Percentiles rank a stretch among this genome's conserved stretches.
phyloP scores from a whole-genome alignment of 345 rosid genomes.

The Dipteronia sinensis region DNA sequence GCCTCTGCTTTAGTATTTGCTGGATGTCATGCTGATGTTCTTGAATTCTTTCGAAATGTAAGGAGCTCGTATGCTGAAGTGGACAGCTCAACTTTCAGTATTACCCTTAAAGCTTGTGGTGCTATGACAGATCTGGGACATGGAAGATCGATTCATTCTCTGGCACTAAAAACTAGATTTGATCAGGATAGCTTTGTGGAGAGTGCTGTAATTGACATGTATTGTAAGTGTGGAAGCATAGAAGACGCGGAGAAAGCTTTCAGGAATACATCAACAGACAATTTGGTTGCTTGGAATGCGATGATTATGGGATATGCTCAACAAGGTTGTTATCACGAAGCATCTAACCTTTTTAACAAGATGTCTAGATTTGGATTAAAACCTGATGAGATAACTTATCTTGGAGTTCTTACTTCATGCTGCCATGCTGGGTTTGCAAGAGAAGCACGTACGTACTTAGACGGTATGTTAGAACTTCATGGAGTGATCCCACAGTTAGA shows the following conservation, averaged over 20 bases:
- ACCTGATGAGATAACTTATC: slow-evolving; percentile 49
- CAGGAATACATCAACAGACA: slow-evolving; percentile 19
- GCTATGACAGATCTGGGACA: slow-evolving; percentile 39
- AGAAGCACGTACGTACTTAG: slow-evolving; percentile 33
- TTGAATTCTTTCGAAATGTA: slow-evolving; percentile 31
- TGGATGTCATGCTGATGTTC: slow-evolving; percentile 32
- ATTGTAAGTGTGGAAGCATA: slow-evolving; percentile 48
- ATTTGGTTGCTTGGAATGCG: slow-evolving; percentile 49
- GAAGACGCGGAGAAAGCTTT: slow-evolving; percentile 40
- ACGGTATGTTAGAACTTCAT: slow-evolving; percentile 32
- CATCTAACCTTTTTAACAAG: slow-evolving; percentile 30
- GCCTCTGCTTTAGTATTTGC: slow-evolving; percentile 26
- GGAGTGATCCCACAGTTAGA: slow-evolving; percentile 39
- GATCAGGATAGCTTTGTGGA: slow-evolving; percentile 33
- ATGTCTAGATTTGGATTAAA: slow-evolving; percentile 37
- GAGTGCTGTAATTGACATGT: slow-evolving; percentile 44
- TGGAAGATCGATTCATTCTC: slow-evolving; percentile 40
- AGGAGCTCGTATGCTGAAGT: slow-evolving; percentile 26
- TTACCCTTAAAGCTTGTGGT: slow-evolving; percentile 41
- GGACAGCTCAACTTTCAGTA: slow-evolving; percentile 36
- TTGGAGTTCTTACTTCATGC: slow-evolving; percentile 49
- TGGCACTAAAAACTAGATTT: slow-evolving; percentile 36
- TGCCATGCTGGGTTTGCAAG: slow-evolving; percentile 47
- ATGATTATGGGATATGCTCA: slow-evolving; percentile 57
- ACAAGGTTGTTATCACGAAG: slow-evolving; percentile 37